These are phyloP conservation scores for Talaromyces sp. DNA, from an alignment of 2,329 filamentous ascomycete genomes.

Conservation along the genomic window DNA sequence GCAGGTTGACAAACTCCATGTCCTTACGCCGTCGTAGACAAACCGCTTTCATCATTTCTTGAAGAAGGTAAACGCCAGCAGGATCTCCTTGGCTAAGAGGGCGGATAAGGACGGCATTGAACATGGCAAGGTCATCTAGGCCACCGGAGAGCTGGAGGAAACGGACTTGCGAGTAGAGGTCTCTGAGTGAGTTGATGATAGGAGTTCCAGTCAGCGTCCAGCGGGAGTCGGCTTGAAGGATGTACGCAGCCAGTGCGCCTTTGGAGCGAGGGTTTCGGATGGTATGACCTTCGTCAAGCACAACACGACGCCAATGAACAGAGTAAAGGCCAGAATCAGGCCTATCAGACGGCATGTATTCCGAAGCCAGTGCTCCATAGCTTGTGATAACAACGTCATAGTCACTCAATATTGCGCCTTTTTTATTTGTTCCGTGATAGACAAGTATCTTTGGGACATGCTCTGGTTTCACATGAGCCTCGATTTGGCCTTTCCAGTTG, in stretches of 20 bases:
- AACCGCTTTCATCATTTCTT: conserved; percentile 72
- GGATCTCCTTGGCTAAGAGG: conserved; percentile 57
- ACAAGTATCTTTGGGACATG: conserved; percentile 61
- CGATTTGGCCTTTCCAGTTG: conserved; percentile 80
- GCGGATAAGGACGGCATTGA: conserved; percentile 66
- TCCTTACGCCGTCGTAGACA: conserved; percentile 79
- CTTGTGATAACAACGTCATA: conserved; percentile 79
- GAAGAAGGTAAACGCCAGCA: conserved; percentile 60
- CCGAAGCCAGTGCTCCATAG: conserved; percentile 69
- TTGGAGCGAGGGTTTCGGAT: conserved; percentile 75
- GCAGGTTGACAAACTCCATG: conserved; percentile 81
- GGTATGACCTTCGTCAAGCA: conserved; percentile 77
- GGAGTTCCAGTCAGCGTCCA: conserved; percentile 80
- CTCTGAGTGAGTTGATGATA: conserved; percentile 76
- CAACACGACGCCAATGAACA: conserved; percentile 69
- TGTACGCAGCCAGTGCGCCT: conserved; percentile 62
- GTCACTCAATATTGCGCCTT: conserved; percentile 50
- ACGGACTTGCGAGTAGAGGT: conserved; percentile 72
- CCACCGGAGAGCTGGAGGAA: conserved; percentile 74
- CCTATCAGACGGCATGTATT: conserved; percentile 48
- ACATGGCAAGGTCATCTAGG: conserved; percentile 65
- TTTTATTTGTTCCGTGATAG: conserved; percentile 64
- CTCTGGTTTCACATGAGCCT: conserved; percentile 63
- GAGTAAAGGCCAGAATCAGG: conserved; percentile 52
- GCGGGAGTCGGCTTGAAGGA: conserved; percentile 62